A percentile compares a stretch with the other conserved stretches of the same genome.
phyloP scores from a whole-genome alignment of 164 flowering plant species.

The grape (Vitis vinifera) region DNA sequence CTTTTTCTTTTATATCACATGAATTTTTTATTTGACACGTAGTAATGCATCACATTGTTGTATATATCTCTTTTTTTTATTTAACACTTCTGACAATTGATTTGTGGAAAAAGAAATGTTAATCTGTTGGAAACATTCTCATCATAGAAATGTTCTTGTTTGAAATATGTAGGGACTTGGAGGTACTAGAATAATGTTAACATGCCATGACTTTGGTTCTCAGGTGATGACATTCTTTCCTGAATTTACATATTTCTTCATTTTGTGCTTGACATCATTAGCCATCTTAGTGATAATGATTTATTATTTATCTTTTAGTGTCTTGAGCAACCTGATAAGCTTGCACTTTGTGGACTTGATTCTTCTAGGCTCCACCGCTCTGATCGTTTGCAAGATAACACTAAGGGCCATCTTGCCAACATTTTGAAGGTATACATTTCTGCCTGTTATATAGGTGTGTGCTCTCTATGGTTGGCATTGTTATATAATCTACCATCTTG shows the following conservation, averaged over 20 bases:
- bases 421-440: constrained; percentile 60
- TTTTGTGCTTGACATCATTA: background rate
- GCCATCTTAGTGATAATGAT: constrained; percentile 1
- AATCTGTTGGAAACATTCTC: constrained; percentile 3
- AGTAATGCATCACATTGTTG: background rate
- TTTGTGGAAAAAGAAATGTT: background rate
- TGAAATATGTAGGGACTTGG: constrained; percentile 52
- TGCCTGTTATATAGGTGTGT: background rate
- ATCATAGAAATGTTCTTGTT: background rate
- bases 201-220: constrained; percentile 58
- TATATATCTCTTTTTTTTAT: background rate
- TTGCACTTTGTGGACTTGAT: constrained; percentile 78
- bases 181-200: constrained; percentile 59
- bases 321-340: constrained; percentile 70
- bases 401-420: constrained; percentile 54
- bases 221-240: constrained; percentile 35
- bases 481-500: background rate
- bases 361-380: constrained; percentile 68
- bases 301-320: constrained; percentile 33
- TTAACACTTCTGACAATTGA: too few species aligned
- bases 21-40: background rate
- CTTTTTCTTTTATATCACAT: background rate
- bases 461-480: background rate
- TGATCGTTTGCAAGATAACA: constrained; percentile 79
- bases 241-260: constrained; percentile 1